These are phyloP conservation scores for Teunomyces funiuensis DNA, from an alignment of 805 yeast species.

Conservation along the genomic window DNA sequence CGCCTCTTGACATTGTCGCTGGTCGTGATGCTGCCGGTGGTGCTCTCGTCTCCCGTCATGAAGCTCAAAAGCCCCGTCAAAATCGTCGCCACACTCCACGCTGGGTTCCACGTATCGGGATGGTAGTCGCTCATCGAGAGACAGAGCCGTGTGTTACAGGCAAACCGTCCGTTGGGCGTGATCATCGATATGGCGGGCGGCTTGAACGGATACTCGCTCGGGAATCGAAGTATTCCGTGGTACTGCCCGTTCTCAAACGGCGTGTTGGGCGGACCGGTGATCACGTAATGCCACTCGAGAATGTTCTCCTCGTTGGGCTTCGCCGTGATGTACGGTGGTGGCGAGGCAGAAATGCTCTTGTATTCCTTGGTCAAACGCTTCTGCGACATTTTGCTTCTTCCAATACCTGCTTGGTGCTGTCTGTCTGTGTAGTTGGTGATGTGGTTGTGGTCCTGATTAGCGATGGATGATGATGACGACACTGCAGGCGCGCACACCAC, in stretches of 20 bases:
- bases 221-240: conserved; percentile 84
- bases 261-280: conserved; percentile 89
- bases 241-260: conserved; percentile 86
- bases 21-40: conserved; percentile 79
- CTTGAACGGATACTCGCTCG: conserved; percentile 83
- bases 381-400: conserved; percentile 23
- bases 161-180: conserved; percentile 88
- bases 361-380: conserved; percentile 74
- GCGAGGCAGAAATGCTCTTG: conserved; percentile 69
- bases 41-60: conserved; percentile 84
- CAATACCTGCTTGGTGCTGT: background rate
- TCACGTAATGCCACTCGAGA: conserved; percentile 89
- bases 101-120: conserved; percentile 95
- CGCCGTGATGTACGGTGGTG: conserved; percentile 83
- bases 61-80: conserved; percentile 84
- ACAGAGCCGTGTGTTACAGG: conserved; percentile 78
- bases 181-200: conserved; percentile 89
- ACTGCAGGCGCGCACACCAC: too few species aligned
- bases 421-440: too few species aligned
- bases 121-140: conserved; percentile 93
- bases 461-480: background rate
- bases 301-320: conserved; percentile 86
- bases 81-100: conserved; percentile 91
- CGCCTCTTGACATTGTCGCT: conserved; percentile 55
- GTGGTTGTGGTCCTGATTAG: too few species aligned